These are phyloP conservation scores for Magnolia sinica DNA, from an alignment of 164 flowering plant genomes.

Conservation along the genomic window DNA sequence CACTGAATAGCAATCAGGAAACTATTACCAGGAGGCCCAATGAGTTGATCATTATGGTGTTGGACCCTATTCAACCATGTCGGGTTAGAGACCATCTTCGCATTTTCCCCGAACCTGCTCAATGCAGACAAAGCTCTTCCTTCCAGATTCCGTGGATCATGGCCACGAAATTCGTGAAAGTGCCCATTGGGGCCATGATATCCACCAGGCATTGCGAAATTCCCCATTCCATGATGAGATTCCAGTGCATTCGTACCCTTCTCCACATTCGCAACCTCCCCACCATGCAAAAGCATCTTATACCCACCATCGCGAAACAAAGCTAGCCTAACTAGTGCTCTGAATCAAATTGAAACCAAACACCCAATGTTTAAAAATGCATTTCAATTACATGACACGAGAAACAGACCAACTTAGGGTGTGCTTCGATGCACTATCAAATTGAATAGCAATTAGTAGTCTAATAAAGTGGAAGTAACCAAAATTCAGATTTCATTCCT, in stretches of 20 bases:
- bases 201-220: slow-evolving; percentile 23
- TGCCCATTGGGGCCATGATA: slow-evolving; percentile 28
- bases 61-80: slow-evolving; percentile 57
- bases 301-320: slow-evolving; percentile 71
- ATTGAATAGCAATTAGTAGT: neutral
- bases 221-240: slow-evolving; percentile 28
- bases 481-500: neutral
- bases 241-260: slow-evolving; percentile 19
- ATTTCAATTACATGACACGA: neutral
- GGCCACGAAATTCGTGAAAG: slow-evolving; percentile 26
- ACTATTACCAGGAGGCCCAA: slow-evolving; percentile 47
- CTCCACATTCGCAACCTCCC: slow-evolving; percentile 54
- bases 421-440: neutral
- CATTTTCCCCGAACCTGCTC: slow-evolving; percentile 74
- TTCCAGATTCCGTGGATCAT: slow-evolving; percentile 48
- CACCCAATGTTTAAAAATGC: too few relatives aligned
- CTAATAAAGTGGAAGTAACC: neutral
- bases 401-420: neutral
- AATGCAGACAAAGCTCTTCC: slow-evolving; percentile 80
- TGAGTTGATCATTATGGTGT: slow-evolving; percentile 33
- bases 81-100: slow-evolving; percentile 59
- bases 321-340: slow-evolving; percentile 76
- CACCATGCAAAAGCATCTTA: slow-evolving; percentile 90
- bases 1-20: neutral
- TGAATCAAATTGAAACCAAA: slow-evolving; percentile 23